Base-by-base conservation (phyloP, 306 rosid species). In the Carpinus viminea region DNA sequence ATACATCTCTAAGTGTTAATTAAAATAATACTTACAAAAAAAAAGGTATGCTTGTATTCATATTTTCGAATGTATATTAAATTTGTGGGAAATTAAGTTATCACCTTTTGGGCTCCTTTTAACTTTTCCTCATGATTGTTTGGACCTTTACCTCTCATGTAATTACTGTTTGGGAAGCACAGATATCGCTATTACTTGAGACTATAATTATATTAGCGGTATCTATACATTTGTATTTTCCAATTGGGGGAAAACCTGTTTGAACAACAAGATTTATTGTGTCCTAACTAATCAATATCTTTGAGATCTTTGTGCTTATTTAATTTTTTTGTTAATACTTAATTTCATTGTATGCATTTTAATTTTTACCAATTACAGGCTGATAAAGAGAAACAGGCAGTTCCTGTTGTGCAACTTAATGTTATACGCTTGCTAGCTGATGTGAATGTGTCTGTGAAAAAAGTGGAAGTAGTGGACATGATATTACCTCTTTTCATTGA, bases 401-500 rank as follows among this genome's bases (percentile, higher is more conserved):
- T 91, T 75, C 99, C 99, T 70, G 77, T 83, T 66, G 90, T 91
- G 85, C 98, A 95, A 83, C 97, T 95, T 59, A 93, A 95, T 74
- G 93, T 91, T 78, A 93, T 95, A 81, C 89, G 87, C 54, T 80
- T 95, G 78, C 90, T 95, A 56, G 98, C 99, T 66, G 91, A 91
- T 79, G 82, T 95, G 78, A 93, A 86, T 45, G 92, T 85, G 78
- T 89, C 94, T 55, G 91, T 89, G 72, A 93, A 88, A 84, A 89
- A 93, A 84, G 83, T 98, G 38, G 98, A 93, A 85, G 88, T 91
- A 46, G 97, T 95, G 78, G 96, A 95, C 75, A 83, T 86, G 90
- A 93, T 95, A 79, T 91, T 95, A 78, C 98, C 99, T 28, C 93
- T 93, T 75, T 95, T 95, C 73, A 88, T 95, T 61, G 99, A 95